These are phyloP conservation scores for Trichoderma orchidacearum DNA, from an alignment of 495 filamentous ascomycete species.

Conservation along the genomic window DNA sequence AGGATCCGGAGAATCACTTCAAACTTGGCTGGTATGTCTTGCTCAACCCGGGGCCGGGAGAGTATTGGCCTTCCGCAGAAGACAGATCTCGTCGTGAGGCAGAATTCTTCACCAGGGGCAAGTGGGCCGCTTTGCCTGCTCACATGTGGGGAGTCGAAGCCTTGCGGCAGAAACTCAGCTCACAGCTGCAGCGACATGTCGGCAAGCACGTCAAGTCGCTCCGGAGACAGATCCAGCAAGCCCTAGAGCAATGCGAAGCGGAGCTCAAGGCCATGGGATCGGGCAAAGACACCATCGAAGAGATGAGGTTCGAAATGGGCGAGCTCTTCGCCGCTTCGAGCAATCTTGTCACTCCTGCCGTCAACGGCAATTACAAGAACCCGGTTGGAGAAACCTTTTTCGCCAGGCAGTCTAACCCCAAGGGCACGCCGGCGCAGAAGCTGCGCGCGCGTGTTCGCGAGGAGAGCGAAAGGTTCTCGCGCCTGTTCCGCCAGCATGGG, in stretches of 20 bases:
- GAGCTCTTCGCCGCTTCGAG: conserved; percentile 23
- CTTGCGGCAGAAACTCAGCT: conserved; percentile 20
- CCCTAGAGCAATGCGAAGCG: conserved; percentile 21
- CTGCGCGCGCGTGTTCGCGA: conserved; percentile 24
- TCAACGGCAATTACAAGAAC: conserved; percentile 28
- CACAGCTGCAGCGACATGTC: conserved; percentile 24
- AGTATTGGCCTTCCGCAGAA: conserved; percentile 16
- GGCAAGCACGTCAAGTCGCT: conserved; percentile 19
- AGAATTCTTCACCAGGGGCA: conserved; percentile 22
- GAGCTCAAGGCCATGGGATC: conserved; percentile 22
- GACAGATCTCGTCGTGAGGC: conserved; percentile 15
- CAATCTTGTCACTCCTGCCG: conserved; percentile 23
- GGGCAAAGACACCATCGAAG: conserved; percentile 20
- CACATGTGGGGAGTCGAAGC: conserved; percentile 18
- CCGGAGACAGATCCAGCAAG: conserved; percentile 19
- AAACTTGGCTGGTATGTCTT: conserved; percentile 54
- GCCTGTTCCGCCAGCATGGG: conserved; percentile 18
- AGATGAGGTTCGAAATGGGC: conserved; percentile 25
- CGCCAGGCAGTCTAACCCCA: conserved; percentile 18
- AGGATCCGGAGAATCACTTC: conserved; percentile 36
- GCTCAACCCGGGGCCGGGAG: conserved; percentile 32
- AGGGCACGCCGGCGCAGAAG: conserved; percentile 25
- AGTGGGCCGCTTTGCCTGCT: conserved; percentile 23
- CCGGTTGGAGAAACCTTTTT: conserved; percentile 25
- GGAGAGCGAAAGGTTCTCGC: conserved; percentile 24